These are phyloP conservation scores for Fraxinus latifolia DNA, from an alignment of 305 asterid species.

Conservation along the genomic window DNA sequence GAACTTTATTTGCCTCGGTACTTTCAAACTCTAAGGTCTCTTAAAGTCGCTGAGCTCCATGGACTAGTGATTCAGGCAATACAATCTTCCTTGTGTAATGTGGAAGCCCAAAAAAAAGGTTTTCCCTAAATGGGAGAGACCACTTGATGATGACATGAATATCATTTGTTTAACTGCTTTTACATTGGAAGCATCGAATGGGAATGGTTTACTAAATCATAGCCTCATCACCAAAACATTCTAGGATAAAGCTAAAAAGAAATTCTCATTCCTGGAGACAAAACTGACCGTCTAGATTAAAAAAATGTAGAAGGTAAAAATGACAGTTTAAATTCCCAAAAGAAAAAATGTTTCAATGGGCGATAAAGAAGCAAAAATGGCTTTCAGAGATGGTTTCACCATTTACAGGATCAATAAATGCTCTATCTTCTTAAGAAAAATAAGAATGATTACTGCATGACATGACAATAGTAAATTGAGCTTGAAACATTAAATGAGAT, in stretches of 20 bases:
- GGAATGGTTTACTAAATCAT: not conserved
- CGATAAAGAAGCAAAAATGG: not conserved
- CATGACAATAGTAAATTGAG: not conserved
- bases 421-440: not conserved
- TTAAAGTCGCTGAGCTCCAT: not conserved
- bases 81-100: not conserved
- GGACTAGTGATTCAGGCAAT: not conserved
- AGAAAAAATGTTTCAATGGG: not conserved
- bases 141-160: not conserved
- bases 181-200: not conserved
- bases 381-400: slow-evolving; percentile 1
- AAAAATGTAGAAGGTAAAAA: not conserved
- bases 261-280: not conserved
- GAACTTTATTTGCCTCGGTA: not conserved
- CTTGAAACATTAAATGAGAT: slow-evolving; percentile 14
- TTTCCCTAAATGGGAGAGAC: not conserved
- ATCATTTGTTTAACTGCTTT: not conserved
- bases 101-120: not conserved
- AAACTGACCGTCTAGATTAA: not conserved
- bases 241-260: not conserved
- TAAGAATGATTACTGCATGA: not conserved
- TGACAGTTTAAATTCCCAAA: not conserved
- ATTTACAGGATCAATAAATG: not conserved
- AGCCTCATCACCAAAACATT: not conserved
- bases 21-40: not conserved